Evolutionary conservation across 495 filamentous ascomycete genomes (phyloP), one percentile per base, ranked within the genome.

Genomic region (Penicillium pancosmium): DNA sequence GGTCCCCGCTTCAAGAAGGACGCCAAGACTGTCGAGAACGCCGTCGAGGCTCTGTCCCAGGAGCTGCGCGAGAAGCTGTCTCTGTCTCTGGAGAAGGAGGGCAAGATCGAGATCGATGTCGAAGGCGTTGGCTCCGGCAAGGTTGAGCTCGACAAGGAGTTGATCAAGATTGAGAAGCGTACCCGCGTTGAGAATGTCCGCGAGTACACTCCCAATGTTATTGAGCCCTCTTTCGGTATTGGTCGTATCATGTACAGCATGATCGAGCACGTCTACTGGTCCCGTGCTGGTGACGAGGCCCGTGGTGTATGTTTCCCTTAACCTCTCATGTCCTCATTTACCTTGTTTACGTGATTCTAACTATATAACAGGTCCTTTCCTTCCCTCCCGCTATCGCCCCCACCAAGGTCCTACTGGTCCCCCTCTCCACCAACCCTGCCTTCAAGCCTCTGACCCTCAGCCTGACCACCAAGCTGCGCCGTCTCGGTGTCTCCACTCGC

Each of bases 161-260:
- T 92, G 33, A 76, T 92, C 64, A 82, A 76, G 34, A 88, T 92
- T 66, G 86, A 88, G 75, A 87, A 86, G 78, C 80, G 82, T 43
- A 91, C 84, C 27, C 78, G 86, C 23, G 77, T 85, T 19, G 87
- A 90, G 71, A 84, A 90, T 66, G 75, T 84, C 56, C 80, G 90
- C 58, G 89, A 92, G 68, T 92, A 88, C 75, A 91, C 85, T 1
- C 90, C 90, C 27, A 92, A 91, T 62, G 88, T 93, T 27, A 92
- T 93, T 56, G 89, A 93, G 75, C 90, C 90, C 1, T 92, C 90
- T 9, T 93, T 93, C 66, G 89, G 90, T 74, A 91, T 93, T 62
- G 90, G 90, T 50, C 82, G 90, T 50, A 91, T 92, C 38, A 69
- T 93, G 50, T 92, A 91, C 77, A 84, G 84, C 61, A 72, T 92